phyloP scores from a whole-genome alignment of 1,139 yeast genomes.

The Pichia sp. region DNA sequence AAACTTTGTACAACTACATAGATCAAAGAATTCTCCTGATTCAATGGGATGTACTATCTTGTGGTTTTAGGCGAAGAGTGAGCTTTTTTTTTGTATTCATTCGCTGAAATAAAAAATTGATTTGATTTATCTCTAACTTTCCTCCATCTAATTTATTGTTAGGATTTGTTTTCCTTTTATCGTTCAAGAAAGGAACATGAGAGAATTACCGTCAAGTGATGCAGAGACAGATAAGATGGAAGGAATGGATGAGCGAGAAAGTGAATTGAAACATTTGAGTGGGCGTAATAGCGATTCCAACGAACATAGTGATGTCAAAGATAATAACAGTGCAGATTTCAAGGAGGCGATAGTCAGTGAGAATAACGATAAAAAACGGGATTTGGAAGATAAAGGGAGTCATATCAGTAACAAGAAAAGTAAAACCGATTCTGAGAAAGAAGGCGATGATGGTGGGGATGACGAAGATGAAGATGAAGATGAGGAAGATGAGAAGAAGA shows the following conservation, averaged over 20 bases:
- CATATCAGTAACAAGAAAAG: neutral
- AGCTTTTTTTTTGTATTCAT: too few relatives aligned
- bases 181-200: neutral
- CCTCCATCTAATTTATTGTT: too few relatives aligned
- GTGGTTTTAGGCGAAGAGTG: too few relatives aligned
- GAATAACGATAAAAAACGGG: neutral
- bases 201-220: conserved; percentile 35
- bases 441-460: neutral
- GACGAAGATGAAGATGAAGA: conserved; percentile 2
- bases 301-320: conserved; percentile 9
- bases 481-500: conserved; percentile 2
- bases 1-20: too few relatives aligned
- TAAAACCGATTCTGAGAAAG: neutral
- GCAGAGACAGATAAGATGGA: conserved; percentile 79
- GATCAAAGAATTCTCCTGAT: too few relatives aligned
- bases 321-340: neutral
- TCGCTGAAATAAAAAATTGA: too few relatives aligned
- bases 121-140: too few relatives aligned
- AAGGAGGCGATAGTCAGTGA: conserved; percentile 2
- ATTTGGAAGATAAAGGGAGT: neutral
- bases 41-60: too few relatives aligned
- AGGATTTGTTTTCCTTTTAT: too few relatives aligned
- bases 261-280: conserved; percentile 31
- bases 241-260: conserved; percentile 28
- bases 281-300: conserved; percentile 8